These are phyloP conservation scores for Anthostomella pinea DNA, from an alignment of 2,329 filamentous ascomycete genomes.

Conservation along the genomic window DNA sequence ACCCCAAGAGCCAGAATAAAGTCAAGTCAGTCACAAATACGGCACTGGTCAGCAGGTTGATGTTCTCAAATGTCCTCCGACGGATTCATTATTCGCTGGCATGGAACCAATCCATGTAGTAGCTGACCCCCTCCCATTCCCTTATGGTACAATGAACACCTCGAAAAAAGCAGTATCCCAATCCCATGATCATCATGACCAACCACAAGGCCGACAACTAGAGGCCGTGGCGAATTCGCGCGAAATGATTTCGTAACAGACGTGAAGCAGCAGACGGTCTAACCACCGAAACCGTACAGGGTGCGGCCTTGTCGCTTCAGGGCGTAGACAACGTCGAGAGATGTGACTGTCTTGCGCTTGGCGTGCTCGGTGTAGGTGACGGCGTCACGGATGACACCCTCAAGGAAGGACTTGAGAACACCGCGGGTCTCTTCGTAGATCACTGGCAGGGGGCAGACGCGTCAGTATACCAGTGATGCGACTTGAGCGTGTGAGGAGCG, in stretches of 20 bases:
- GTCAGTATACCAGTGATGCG: slow-evolving; percentile 44
- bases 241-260: slow-evolving; percentile 37
- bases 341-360: slow-evolving; percentile 72
- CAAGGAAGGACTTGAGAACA: slow-evolving; percentile 81
- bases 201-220: slow-evolving; percentile 27
- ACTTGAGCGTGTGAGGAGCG: slow-evolving; percentile 1
- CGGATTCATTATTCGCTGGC: slow-evolving; percentile 31
- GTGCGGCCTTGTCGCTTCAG: slow-evolving; percentile 62
- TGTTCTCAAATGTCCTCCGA: slow-evolving; percentile 24
- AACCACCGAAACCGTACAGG: slow-evolving; percentile 67
- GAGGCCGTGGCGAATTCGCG: slow-evolving; percentile 26
- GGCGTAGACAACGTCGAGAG: slow-evolving; percentile 60
- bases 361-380: slow-evolving; percentile 82
- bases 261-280: slow-evolving; percentile 32
- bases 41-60: too few relatives aligned
- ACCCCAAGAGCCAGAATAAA: too few relatives aligned
- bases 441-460: slow-evolving; percentile 62
- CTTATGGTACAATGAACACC: slow-evolving; percentile 37
- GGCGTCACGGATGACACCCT: slow-evolving; percentile 75
- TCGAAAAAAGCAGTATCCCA: slow-evolving; percentile 30
- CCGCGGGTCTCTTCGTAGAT: slow-evolving; percentile 82
- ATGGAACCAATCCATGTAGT: slow-evolving; percentile 28
- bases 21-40: slow-evolving; percentile 1
- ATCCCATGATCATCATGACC: slow-evolving; percentile 36
- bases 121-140: slow-evolving; percentile 25